A percentile compares a stretch with the other conserved stretches of the same genome.
Evolutionary conservation across 2,329 filamentous ascomycete species (phyloP).

Genomic region (Pochonia chlamydosporia): DNA sequence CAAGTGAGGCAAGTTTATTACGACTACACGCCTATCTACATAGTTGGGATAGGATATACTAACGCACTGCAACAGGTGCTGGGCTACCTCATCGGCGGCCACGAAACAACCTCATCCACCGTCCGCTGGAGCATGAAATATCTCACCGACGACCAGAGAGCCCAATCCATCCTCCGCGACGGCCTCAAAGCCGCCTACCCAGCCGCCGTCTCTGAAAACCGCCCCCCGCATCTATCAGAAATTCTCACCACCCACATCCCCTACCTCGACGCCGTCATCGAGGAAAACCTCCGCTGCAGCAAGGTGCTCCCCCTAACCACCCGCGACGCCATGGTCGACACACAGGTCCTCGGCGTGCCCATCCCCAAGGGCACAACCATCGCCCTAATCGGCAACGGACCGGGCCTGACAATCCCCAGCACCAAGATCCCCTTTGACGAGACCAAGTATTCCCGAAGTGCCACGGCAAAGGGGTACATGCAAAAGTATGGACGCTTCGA

Average conservation of each 20-base stretch:
- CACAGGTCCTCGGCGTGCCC: neutral
- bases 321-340: neutral
- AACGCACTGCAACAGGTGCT: neutral
- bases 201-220: neutral
- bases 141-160: neutral
- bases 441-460: neutral
- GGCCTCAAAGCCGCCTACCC: neutral
- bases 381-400: neutral
- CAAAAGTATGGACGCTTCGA: constrained; percentile 6
- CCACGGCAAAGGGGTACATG: neutral
- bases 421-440: neutral
- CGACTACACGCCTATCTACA: no score
- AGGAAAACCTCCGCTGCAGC: neutral
- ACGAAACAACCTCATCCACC: neutral
- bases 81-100: neutral
- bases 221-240: neutral
- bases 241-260: neutral
- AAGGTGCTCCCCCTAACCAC: neutral
- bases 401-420: neutral
- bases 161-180: neutral
- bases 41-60: no score
- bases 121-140: neutral
- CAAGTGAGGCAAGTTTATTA: neutral
- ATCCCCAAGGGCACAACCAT: neutral
- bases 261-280: neutral